These are phyloP conservation scores for Xylaria sp. DNA, from an alignment of 2,329 filamentous ascomycete genomes.

Conservation along the genomic window DNA sequence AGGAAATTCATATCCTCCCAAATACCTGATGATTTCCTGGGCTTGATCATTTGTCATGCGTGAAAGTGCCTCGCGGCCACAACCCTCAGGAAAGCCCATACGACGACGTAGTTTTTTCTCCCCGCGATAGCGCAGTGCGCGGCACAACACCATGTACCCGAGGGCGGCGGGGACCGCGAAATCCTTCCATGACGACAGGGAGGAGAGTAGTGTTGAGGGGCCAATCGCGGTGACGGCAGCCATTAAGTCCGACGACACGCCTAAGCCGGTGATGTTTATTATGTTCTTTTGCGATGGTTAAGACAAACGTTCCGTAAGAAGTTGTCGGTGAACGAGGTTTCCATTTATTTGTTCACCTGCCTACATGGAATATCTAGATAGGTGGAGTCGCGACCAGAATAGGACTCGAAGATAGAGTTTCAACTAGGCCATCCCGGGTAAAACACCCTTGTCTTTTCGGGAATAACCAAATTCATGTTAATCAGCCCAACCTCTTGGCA, in stretches of 20 bases:
- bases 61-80: constrained; percentile 44
- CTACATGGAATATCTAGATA: background rate
- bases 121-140: constrained; percentile 45
- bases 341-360: background rate
- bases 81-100: constrained; percentile 43
- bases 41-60: constrained; percentile 50
- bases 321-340: background rate
- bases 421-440: background rate
- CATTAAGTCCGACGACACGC: constrained; percentile 16
- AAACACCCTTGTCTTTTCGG: background rate
- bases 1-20: constrained; percentile 46
- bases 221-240: background rate
- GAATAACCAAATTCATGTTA: too few relatives aligned
- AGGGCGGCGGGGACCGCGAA: constrained; percentile 39
- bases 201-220: constrained; percentile 5
- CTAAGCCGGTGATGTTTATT: constrained; percentile 28
- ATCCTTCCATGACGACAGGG: constrained; percentile 39
- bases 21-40: constrained; percentile 46
- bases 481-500: too few relatives aligned
- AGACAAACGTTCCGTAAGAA: background rate
- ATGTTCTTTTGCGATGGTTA: background rate
- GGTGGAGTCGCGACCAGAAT: background rate
- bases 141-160: constrained; percentile 46
- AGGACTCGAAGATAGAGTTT: too few relatives aligned
- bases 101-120: constrained; percentile 43